Evolutionary conservation across 129 eudicot species (phyloP), one percentile per base, ranked within the genome.

Genomic region (Tagetes erecta): DNA sequence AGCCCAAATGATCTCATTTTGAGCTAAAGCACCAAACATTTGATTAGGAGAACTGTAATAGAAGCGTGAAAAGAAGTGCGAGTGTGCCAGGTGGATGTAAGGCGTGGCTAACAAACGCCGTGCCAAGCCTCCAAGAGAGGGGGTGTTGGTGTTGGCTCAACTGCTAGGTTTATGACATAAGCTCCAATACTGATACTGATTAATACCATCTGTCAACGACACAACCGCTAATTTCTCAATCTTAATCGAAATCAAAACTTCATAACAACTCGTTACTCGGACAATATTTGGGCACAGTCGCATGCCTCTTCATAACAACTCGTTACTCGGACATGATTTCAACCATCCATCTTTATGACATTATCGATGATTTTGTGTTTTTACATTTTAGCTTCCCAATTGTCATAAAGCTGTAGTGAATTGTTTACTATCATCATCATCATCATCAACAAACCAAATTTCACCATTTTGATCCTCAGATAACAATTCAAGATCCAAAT

Each of bases 381-480:
- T 68, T 47, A 47, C 42, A 30, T 68, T 13, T 68, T 47, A 47
- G 59, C 42, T 68, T 13, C 72, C 9, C 56, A 44, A 67, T 6
- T 30, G 37, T 30, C 31, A 20, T 58, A 31, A 10, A 58, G 58
- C 33, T 46, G 10, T 44, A 27, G 41, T 45, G 0, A 57, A 41
- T 67, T 67, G 37, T 30, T 67, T 45, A 20, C 27, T 46, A 44
- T 44, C 2, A 53, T 0, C 31, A 53, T 53, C 60, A 53, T 53
- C 60, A 55, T 1, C 38, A 68, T 9, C 33, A 47, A 20, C 27
- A 68, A 68, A 68, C 73, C n/a, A 49, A 27, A 49, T 46, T 42
- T 44, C 46, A 73, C 45, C 67, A 60, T 4, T 59, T 33, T 1
- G 14, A 72, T 55, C 56, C 41, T 57, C 56, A 57, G 33, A 57